Conservation (phyloP, 2,329 filamentous ascomycete genomes). For the Ophiostoma ips region DNA sequence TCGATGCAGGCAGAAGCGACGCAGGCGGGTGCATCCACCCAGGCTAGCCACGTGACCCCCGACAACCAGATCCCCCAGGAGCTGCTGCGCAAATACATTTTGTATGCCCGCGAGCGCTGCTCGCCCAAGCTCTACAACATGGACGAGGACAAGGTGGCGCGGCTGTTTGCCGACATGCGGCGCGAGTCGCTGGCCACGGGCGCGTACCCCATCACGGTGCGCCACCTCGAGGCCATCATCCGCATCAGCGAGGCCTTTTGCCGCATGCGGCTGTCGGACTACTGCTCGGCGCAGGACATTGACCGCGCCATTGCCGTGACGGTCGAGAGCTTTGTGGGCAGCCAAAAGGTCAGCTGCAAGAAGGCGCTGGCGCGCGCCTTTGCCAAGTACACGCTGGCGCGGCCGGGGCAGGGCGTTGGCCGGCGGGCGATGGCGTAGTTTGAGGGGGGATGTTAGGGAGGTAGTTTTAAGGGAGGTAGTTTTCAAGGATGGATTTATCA, state of each 20-base stretch:
- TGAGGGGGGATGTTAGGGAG: not conserved
- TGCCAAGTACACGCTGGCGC: conserved; percentile 70
- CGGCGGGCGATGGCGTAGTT: conserved; percentile 13
- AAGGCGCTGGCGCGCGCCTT: conserved; percentile 89
- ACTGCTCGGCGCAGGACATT: conserved; percentile 79
- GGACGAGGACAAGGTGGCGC: conserved; percentile 90
- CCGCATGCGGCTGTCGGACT: conserved; percentile 96
- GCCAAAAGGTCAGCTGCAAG: conserved; percentile 95
- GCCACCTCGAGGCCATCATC: conserved; percentile 95
- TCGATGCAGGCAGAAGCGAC: conserved; percentile 49
- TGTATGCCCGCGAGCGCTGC: conserved; percentile 84
- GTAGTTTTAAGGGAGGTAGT: no score
- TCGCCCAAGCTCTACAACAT: conserved; percentile 91
- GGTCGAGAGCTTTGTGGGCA: conserved; percentile 88
- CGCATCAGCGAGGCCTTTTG: conserved; percentile 89
- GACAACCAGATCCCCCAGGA: conserved; percentile 77
- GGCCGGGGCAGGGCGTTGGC: conserved; percentile 27
- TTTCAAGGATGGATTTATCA: no score
- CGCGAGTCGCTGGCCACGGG: conserved; percentile 85
- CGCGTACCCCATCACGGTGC: conserved; percentile 94
- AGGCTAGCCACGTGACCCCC: conserved; percentile 20
- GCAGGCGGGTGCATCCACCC: no score
- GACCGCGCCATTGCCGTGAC: conserved; percentile 95
- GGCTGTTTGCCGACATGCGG: conserved; percentile 92
- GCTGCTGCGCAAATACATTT: conserved; percentile 86